These are phyloP conservation scores for Lachnellula arida DNA, from an alignment of 2,329 filamentous ascomycete species.

Conservation along the genomic window DNA sequence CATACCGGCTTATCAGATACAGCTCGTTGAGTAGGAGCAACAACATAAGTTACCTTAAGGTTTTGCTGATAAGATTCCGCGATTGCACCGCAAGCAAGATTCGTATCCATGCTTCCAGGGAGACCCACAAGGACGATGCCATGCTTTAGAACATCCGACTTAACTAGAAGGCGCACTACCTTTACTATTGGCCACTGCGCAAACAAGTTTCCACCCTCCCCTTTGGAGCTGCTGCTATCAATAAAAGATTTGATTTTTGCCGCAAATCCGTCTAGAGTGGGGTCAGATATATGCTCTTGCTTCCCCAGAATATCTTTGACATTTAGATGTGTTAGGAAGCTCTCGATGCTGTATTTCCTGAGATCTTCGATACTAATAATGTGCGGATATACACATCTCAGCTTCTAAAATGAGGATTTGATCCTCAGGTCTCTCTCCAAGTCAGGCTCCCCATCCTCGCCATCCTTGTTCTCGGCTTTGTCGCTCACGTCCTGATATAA, in stretches of 20 bases:
- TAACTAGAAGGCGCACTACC: constrained; percentile 11
- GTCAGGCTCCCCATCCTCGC: constrained; percentile 29
- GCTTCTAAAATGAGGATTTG: constrained; percentile 36
- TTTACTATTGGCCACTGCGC: constrained; percentile 21
- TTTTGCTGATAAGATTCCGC: constrained; percentile 14
- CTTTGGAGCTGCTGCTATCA: constrained; percentile 6
- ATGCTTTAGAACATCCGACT: constrained; percentile 8
- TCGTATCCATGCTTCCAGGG: constrained; percentile 19
- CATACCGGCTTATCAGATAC: constrained; percentile 11
- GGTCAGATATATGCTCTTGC: neutral
- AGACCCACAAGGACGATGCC: constrained; percentile 21
- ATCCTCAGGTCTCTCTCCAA: constrained; percentile 27
- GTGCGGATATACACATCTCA: constrained; percentile 39
- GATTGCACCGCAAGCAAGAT: constrained; percentile 14
- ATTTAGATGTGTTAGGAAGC: constrained; percentile 9
- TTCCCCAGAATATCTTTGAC: constrained; percentile 14
- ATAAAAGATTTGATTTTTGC: constrained; percentile 11
- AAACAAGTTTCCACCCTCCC: neutral
- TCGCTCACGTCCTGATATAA: neutral
- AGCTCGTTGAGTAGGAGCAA: constrained; percentile 12
- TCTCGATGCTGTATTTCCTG: constrained; percentile 20
- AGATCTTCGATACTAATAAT: constrained; percentile 30
- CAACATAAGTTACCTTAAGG: constrained; percentile 16
- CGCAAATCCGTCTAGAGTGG: constrained; percentile 3
- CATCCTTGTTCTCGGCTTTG: neutral